Evolutionary conservation across 2,329 filamentous ascomycete species (phyloP), one percentile per base, ranked within the genome.

Genomic region (Phyllachora maydis): DNA sequence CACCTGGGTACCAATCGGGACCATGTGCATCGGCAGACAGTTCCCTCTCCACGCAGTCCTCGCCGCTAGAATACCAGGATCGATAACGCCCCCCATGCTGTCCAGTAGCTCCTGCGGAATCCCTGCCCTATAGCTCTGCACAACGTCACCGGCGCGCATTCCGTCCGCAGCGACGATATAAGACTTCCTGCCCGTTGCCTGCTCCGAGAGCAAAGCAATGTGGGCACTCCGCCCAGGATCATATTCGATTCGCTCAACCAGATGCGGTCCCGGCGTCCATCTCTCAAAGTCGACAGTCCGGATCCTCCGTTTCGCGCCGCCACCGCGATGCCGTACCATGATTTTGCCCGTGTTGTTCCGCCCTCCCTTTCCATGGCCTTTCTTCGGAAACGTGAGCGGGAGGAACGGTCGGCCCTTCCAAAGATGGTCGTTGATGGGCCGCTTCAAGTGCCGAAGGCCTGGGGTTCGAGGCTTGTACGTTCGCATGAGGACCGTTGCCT

Each of bases 81-180:
- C 88, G 23, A 93, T 65, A 19, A 73, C 55, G 36, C 88, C 85
- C 30, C 88, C 88, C 83, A 98, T 95, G 42, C 72, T 82, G 23
- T 75, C 70, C 39, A 93, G 63, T 26, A 98, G 55, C 32, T 88
- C 75, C 32, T 76, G 59, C 2, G 90, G 88, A 29, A 98, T 88
- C 34, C 88, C 90, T 6, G 72, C 55, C 34, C 82, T 70, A 51
- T 88, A 98, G 49, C 82, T 93, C 54, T 95, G 75, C 10, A 98
- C 72, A 13, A 77, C 60, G 45, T 98, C 88, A 18, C 90, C 90
- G 4, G 77, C 78, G 31, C 85, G 63, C 67, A 93, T 74, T 8
- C 88, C 88, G 36, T 98, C 88, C 1, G 88, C 68, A n/a, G 88
- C 88, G 28, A 98, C 59, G 33, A 98, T 91, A 47, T 98, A 98